These are phyloP conservation scores for Glycine latifolia DNA, from an alignment of 306 rosid species.

Conservation along the genomic window DNA sequence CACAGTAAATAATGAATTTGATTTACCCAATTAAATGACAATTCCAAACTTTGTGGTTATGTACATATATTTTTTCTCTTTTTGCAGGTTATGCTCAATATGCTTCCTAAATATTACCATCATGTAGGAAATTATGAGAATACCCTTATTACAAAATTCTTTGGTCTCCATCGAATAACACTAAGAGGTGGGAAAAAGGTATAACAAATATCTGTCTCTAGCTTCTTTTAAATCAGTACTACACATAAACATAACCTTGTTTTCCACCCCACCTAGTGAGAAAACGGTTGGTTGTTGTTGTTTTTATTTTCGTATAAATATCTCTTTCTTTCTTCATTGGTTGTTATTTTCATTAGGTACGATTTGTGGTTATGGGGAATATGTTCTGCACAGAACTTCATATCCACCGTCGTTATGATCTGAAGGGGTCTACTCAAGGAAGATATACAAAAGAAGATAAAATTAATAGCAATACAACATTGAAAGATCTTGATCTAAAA, in stretches of 20 bases:
- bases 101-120: constrained; percentile 84
- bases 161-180: constrained; percentile 92
- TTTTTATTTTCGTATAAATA: not conserved
- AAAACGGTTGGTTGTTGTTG: not conserved
- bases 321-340: constrained; percentile 40
- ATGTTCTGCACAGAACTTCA: constrained; percentile 92
- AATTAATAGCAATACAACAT: constrained; percentile 65
- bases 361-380: constrained; percentile 98
- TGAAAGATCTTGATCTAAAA: constrained; percentile 87
- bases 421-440: constrained; percentile 92
- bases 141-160: constrained; percentile 91
- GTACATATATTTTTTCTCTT: constrained; percentile 24
- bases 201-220: constrained; percentile 41
- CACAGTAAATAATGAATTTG: not conserved
- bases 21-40: constrained; percentile 20
- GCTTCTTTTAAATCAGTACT: constrained; percentile 34
- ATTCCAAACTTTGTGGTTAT: constrained; percentile 23
- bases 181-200: constrained; percentile 88
- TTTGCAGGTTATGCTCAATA: constrained; percentile 80
- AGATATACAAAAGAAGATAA: constrained; percentile 74
- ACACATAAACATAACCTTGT: constrained; percentile 30
- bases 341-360: constrained; percentile 58
- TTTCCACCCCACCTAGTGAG: constrained; percentile 5
- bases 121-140: constrained; percentile 85
- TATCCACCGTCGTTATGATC: constrained; percentile 91